Evolutionary conservation across 73 alveolate genomes (phyloP).

Genomic region (Stentor roeselii): DNA sequence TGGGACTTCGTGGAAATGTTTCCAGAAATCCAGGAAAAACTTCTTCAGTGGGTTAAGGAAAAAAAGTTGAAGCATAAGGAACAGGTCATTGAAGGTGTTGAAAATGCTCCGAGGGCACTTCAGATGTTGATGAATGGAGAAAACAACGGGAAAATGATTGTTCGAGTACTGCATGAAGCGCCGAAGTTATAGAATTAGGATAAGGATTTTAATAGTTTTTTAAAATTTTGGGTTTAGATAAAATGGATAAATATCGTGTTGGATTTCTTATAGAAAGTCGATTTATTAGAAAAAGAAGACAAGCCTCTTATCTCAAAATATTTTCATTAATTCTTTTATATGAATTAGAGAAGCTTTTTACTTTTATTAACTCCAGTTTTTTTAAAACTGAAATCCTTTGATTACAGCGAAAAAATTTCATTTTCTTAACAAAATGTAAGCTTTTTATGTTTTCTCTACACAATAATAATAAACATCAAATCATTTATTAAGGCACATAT

Average conservation of each 20-base stretch:
- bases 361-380: no score
- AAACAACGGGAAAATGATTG: constrained; percentile 9
- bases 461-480: no score
- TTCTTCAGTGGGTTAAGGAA: constrained; percentile 7
- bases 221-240: not conserved
- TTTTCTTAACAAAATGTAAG: no score
- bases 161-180: not conserved
- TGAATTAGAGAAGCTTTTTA: no score
- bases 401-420: no score
- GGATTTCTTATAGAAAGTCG: no score
- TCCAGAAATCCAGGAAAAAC: not conserved
- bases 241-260: not conserved
- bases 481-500: no score
- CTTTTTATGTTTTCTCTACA: no score
- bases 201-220: not conserved
- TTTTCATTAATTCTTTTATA: no score
- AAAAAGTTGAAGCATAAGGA: constrained; percentile 2
- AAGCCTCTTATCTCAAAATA: no score
- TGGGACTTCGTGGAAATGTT: not conserved
- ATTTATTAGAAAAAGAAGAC: no score
- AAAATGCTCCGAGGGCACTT: constrained; percentile 20
- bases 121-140: constrained; percentile 1
- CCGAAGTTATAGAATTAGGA: not conserved
- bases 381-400: no score
- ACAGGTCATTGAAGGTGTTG: constrained; percentile 5